Conservation (phyloP, 2,329 filamentous ascomycete species). For the Didymellaceae sp. region DNA sequence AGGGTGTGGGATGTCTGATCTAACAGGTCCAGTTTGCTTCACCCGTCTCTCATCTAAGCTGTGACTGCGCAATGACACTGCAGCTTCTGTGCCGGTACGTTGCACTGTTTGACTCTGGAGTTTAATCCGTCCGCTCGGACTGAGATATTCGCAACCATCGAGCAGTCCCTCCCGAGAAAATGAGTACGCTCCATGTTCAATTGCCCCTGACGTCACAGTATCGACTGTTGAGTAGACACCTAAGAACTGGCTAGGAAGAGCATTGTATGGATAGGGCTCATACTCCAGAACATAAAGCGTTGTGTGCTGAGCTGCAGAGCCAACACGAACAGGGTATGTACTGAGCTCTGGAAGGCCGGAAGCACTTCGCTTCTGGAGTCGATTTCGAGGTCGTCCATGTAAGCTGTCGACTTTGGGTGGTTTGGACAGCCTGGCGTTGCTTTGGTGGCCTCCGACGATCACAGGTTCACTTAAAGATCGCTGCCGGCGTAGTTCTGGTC, state of each 20-base stretch:
- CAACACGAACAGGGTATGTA: neutral
- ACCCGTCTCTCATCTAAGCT: constrained; percentile 13
- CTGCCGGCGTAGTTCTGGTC: neutral
- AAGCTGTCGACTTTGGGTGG: constrained; percentile 11
- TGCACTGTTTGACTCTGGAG: constrained; percentile 25
- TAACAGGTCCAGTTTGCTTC: constrained; percentile 13
- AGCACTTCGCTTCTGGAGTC: constrained; percentile 10
- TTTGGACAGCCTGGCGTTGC: constrained; percentile 16
- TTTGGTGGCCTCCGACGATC: constrained; percentile 1
- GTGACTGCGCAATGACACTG: constrained; percentile 2
- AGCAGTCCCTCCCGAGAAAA: constrained; percentile 33
- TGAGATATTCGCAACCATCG: constrained; percentile 32
- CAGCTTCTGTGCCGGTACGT: constrained; percentile 18
- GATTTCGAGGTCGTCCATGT: constrained; percentile 9
- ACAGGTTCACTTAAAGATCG: constrained; percentile 1
- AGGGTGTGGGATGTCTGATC: constrained; percentile 34
- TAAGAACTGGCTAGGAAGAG: constrained; percentile 25
- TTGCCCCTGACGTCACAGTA: constrained; percentile 25
- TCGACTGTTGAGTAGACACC: constrained; percentile 32
- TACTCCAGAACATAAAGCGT: constrained; percentile 27
- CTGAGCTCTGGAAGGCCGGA: neutral
- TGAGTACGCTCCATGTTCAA: constrained; percentile 30
- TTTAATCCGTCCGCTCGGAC: constrained; percentile 31
- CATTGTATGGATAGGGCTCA: constrained; percentile 32
- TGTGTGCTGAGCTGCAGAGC: neutral